Percentiles rank a stretch among this genome's conserved stretches.
phyloP scores from a whole-genome alignment of 495 filamentous ascomycete species.

The Penicillium odoratum region DNA sequence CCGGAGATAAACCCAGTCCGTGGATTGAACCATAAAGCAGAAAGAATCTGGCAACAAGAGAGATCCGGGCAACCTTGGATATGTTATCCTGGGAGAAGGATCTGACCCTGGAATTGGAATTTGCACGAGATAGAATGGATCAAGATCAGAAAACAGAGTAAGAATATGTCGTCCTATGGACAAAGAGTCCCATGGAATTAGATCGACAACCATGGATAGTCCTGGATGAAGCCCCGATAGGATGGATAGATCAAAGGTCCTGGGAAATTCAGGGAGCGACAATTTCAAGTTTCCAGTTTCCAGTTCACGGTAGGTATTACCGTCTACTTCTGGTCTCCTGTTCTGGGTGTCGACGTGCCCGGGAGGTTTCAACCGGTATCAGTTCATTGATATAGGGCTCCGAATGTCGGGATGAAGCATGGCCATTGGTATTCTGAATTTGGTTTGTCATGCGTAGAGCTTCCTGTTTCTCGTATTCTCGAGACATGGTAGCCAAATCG shows the following conservation, averaged over 20 bases:
- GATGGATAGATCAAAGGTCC: conserved; percentile 3
- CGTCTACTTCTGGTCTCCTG: conserved; percentile 32
- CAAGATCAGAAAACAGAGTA: background rate
- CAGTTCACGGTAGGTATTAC: conserved; percentile 9
- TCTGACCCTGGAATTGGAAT: too few species aligned
- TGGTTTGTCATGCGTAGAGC: conserved; percentile 48
- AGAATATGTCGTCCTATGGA: background rate
- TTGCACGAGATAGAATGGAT: too few species aligned
- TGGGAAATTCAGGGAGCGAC: background rate
- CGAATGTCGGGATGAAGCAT: conserved; percentile 21
- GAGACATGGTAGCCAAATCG: conserved; percentile 50
- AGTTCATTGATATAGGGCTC: conserved; percentile 55
- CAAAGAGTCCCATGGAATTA: background rate
- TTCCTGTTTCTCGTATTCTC: conserved; percentile 54
- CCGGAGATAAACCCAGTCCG: background rate
- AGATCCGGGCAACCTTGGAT: background rate
- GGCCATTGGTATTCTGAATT: conserved; percentile 4
- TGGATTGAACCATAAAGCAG: background rate
- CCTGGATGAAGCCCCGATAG: background rate
- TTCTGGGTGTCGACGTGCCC: conserved; percentile 34
- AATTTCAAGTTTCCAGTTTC: background rate
- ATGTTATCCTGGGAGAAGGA: too few species aligned
- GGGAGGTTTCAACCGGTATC: conserved; percentile 40
- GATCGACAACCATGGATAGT: background rate
- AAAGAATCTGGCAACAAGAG: background rate